These are phyloP conservation scores for Plasmodium billcollinsi DNA, from an alignment of 169 alveolate species.

Conservation along the genomic window DNA sequence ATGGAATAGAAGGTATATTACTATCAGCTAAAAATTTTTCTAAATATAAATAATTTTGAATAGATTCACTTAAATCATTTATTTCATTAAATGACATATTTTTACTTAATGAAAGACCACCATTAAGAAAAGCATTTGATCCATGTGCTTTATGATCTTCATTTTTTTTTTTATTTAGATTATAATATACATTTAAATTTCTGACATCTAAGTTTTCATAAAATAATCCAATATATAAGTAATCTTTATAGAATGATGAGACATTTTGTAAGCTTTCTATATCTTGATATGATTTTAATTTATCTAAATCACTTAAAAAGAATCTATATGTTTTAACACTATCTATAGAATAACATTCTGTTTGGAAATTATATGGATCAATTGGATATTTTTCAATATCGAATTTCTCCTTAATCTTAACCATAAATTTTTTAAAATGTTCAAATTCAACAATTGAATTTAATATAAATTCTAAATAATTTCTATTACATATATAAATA, in stretches of 20 bases:
- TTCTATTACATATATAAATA: slow-evolving; percentile 27
- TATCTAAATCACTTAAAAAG: not conserved
- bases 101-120: not conserved
- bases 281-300: slow-evolving; percentile 2
- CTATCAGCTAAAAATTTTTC: slow-evolving; percentile 32
- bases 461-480: slow-evolving; percentile 59
- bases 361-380: slow-evolving; percentile 34
- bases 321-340: slow-evolving; percentile 25
- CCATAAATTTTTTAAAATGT: slow-evolving; percentile 33
- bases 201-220: slow-evolving; percentile 37
- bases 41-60: slow-evolving; percentile 53
- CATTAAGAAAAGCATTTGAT: slow-evolving; percentile 9
- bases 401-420: not conserved
- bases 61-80: slow-evolving; percentile 5
- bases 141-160: not conserved
- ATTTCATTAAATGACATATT: slow-evolving; percentile 6
- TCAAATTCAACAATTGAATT: slow-evolving; percentile 70
- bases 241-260: slow-evolving; percentile 33
- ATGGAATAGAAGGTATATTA: slow-evolving; percentile 62
- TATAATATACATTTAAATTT: slow-evolving; percentile 22
- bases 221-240: slow-evolving; percentile 28
- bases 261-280: slow-evolving; percentile 9
- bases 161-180: slow-evolving; percentile 1
- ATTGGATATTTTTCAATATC: slow-evolving; percentile 18
- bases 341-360: slow-evolving; percentile 43